Conservation (phyloP, 306 rosid species). For the Cucumis melo region DNA sequence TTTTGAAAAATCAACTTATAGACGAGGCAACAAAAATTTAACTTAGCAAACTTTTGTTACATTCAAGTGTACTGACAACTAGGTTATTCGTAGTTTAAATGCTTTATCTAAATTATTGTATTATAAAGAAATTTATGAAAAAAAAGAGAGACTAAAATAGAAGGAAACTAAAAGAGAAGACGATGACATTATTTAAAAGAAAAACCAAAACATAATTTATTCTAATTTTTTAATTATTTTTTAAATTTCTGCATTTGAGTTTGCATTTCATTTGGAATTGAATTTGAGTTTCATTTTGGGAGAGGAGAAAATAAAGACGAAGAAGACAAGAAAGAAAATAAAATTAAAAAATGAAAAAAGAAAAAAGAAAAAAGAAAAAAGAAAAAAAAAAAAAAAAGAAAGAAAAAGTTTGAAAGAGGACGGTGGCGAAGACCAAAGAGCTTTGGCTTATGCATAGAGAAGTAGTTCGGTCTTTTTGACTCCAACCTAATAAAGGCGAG, state of each 20-base stretch:
- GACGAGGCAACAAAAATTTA: too few relatives aligned
- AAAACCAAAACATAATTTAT: too few relatives aligned
- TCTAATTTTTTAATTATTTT: not conserved
- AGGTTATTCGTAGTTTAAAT: too few relatives aligned
- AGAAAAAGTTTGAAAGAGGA: conserved; percentile 1
- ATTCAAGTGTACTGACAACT: too few relatives aligned
- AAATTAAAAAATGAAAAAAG: not conserved
- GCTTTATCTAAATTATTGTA: too few relatives aligned
- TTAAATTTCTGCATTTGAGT: not conserved
- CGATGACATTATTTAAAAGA: too few relatives aligned
- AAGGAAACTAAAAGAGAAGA: too few relatives aligned
- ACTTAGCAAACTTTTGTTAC: too few relatives aligned
- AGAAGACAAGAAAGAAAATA: not conserved
- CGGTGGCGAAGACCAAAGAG: conserved; percentile 20
- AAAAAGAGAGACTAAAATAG: too few relatives aligned
- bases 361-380: too few relatives aligned
- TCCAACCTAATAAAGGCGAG: conserved; percentile 15
- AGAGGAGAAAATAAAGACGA: not conserved
- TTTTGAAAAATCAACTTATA: too few relatives aligned
- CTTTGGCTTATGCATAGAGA: conserved; percentile 6
- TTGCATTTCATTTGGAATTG: conserved; percentile 5
- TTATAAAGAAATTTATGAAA: too few relatives aligned
- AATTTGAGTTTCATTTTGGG: conserved; percentile 18
- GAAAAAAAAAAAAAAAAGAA: not conserved
- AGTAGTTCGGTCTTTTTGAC: conserved; percentile 50